These are phyloP conservation scores for Yamadazyma tumulicola DNA, from an alignment of 805 yeast species.

Conservation along the genomic window DNA sequence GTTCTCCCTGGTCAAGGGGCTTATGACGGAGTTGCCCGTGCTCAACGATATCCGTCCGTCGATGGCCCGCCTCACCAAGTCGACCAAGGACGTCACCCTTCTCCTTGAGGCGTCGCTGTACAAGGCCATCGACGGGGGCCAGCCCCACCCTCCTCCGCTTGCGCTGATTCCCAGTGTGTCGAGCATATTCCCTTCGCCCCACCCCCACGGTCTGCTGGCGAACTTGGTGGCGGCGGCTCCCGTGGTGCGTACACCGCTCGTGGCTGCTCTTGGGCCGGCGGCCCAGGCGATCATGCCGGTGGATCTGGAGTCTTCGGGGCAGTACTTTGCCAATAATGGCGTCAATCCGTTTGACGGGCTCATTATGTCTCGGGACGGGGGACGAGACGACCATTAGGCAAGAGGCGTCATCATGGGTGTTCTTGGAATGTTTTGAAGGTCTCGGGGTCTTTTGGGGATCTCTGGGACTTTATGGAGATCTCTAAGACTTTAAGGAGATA, in stretches of 20 bases:
- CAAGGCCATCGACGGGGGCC: constrained; percentile 24
- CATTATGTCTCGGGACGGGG: constrained; percentile 21
- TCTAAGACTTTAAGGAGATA: too few species aligned
- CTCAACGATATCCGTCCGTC: constrained; percentile 77
- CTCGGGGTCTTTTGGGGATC: too few species aligned
- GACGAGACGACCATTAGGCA: too few species aligned
- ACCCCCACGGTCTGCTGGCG: constrained; percentile 10
- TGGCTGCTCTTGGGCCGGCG: constrained; percentile 23
- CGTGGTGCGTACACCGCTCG: constrained; percentile 24
- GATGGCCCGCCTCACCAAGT: constrained; percentile 76
- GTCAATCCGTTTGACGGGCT: constrained; percentile 39
- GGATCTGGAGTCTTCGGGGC: constrained; percentile 22
- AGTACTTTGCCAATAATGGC: constrained; percentile 31
- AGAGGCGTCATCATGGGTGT: too few species aligned
- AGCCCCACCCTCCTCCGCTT: constrained; percentile 21
- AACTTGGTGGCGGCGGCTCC: constrained; percentile 12
- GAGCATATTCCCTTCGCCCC: constrained; percentile 16
- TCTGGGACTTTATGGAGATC: too few species aligned
- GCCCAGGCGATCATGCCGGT: constrained; percentile 23
- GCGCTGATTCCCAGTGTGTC: constrained; percentile 30
- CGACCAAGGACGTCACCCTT: constrained; percentile 90
- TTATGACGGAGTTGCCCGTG: constrained; percentile 78
- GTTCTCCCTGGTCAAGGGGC: constrained; percentile 75
- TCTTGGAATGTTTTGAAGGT: too few species aligned
- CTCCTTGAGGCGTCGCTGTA: constrained; percentile 56